Evolutionary conservation across 2,329 filamentous ascomycete genomes (phyloP), one percentile per base, ranked within the genome.

Genomic region (Tolypocladium tropicale): DNA sequence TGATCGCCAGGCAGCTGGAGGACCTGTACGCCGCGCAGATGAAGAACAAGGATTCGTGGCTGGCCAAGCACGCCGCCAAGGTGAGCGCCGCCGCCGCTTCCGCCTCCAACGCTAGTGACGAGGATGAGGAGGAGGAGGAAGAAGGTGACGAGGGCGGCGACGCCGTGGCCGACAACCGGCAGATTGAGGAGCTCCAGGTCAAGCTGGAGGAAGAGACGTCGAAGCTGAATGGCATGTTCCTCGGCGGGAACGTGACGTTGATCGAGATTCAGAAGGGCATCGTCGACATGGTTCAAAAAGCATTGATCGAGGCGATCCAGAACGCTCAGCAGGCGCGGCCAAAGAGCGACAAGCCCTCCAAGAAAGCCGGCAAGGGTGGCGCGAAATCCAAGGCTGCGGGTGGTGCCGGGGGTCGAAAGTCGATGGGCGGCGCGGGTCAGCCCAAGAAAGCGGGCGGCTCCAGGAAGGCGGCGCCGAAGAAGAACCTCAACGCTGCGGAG

Each of bases 11-110:
- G 62, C 76, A 84, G 57, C 76, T 95, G 3, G 84, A 95, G 68
- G 79, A 82, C 5, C 67, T 93, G 1, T 96, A 95, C 71, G 84
- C 89, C 58, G 70, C 72, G 6, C 80, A 91, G 65, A 91, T 93
- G 84, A 78, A 79, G 9, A 84, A 86, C 64, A 96, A 96, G 73
- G 80, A 88, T 21, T 80, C 83, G 39, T 97, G 90, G 84, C 79
- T 96, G 65, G 83, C 86, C 46, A 83, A 85, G 60, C 85, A 95
- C 65, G 85, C 87, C 56, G 85, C 87, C 57, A 84, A 68, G 51
- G 70, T 69, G 11, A 74, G 75, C 39, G 69, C 73, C 2, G 75
- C 81, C 10, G 83, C 84, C 4, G 80, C 72, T 34, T 68, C 85
- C 57, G 80, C 82, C 49, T 81, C 83, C 54, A 86, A 85, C 62